Percentiles rank a stretch among this genome's conserved stretches.
Evolutionary conservation across 2,329 filamentous ascomycete species (phyloP).

Genomic region (Phaeosphaeria sp.): DNA sequence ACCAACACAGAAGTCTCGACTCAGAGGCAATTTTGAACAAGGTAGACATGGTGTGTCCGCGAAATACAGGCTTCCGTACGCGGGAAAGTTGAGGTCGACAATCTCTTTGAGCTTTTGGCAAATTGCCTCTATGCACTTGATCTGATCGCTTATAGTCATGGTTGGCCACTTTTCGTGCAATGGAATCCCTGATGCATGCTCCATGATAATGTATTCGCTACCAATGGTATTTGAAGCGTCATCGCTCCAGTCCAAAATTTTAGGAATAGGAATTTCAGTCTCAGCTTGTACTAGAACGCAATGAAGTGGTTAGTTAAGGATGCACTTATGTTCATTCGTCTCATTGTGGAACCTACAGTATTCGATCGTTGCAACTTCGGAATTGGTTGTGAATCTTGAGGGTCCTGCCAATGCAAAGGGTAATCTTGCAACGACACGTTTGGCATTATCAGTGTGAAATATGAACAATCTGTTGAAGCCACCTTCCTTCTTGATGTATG

Average conservation of each 20-base stretch:
- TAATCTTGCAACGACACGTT: constrained; percentile 50
- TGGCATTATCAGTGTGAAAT: constrained; percentile 49
- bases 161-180: constrained; percentile 42
- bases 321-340: constrained; percentile 6
- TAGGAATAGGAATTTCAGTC: constrained; percentile 52
- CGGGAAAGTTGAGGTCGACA: constrained; percentile 45
- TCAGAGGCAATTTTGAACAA: constrained; percentile 13
- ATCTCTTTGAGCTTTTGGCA: constrained; percentile 39
- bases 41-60: constrained; percentile 21
- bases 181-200: constrained; percentile 43
- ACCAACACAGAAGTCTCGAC: constrained; percentile 37
- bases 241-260: constrained; percentile 53
- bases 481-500: constrained; percentile 54
- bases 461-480: constrained; percentile 55
- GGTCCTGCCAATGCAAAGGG: constrained; percentile 51
- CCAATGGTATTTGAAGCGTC: constrained; percentile 43
- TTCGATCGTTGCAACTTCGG: constrained; percentile 55
- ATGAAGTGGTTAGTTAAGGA: constrained; percentile 15
- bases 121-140: constrained; percentile 42
- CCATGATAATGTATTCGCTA: constrained; percentile 51
- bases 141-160: constrained; percentile 45
- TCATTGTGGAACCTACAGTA: constrained; percentile 46
- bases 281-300: constrained; percentile 42
- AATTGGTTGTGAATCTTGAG: constrained; percentile 46
- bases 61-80: constrained; percentile 51